These are phyloP conservation scores for Hyaloscypha variabilis DNA, from an alignment of 495 filamentous ascomycete species.

Conservation along the genomic window DNA sequence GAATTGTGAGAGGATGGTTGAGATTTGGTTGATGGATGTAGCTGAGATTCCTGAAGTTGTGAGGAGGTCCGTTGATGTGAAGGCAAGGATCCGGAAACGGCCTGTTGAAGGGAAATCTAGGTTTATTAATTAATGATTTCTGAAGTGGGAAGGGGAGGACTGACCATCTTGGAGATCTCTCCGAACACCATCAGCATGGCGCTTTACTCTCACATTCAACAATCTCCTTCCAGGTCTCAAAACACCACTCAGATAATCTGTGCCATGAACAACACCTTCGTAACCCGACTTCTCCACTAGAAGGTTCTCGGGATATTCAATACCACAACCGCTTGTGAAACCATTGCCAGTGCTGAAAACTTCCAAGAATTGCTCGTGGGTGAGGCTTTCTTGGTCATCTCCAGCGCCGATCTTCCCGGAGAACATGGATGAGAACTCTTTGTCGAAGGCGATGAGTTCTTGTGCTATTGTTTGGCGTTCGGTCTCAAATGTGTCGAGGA, in stretches of 20 bases:
- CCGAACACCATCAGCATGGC: slow-evolving; percentile 49
- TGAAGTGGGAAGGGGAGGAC: not conserved
- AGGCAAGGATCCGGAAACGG: slow-evolving; percentile 48
- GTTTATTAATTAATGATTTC: not conserved
- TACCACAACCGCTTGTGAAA: slow-evolving; percentile 39
- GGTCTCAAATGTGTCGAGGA: slow-evolving; percentile 31
- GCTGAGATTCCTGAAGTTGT: slow-evolving; percentile 34
- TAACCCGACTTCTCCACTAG: slow-evolving; percentile 20
- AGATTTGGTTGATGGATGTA: not conserved
- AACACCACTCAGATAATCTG: slow-evolving; percentile 18
- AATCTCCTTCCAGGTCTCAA: slow-evolving; percentile 33
- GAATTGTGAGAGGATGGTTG: slow-evolving; percentile 20
- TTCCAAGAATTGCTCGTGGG: slow-evolving; percentile 36
- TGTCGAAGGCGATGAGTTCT: slow-evolving; percentile 39
- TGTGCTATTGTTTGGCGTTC: slow-evolving; percentile 36
- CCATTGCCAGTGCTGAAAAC: slow-evolving; percentile 33
- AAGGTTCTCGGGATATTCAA: slow-evolving; percentile 29
- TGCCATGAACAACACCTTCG: not conserved
- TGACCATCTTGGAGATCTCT: slow-evolving; percentile 53
- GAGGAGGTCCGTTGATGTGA: slow-evolving; percentile 43
- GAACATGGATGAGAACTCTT: slow-evolving; percentile 37
- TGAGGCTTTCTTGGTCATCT: slow-evolving; percentile 25
- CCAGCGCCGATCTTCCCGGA: slow-evolving; percentile 41
- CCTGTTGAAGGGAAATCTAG: slow-evolving; percentile 46
- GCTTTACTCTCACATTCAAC: slow-evolving; percentile 37